These are phyloP conservation scores for Trametes elegans DNA, from an alignment of 768 basidiomycete species.

Conservation along the genomic window DNA sequence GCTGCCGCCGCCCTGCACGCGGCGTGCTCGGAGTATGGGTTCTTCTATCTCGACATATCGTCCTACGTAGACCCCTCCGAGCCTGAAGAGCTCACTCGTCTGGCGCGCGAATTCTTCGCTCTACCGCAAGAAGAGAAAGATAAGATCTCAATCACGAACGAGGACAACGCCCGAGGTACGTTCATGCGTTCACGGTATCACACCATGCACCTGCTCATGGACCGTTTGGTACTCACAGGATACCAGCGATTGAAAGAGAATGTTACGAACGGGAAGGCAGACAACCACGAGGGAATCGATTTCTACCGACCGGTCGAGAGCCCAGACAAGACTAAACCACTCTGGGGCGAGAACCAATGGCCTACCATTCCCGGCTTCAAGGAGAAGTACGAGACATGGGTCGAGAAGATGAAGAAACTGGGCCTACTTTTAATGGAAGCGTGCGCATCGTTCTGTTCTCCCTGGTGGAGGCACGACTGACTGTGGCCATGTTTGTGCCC, in stretches of 20 bases:
- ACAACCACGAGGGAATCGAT: conserved; percentile 85
- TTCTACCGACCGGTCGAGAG: conserved; percentile 72
- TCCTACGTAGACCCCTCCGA: conserved; percentile 54
- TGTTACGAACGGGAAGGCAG: conserved; percentile 79
- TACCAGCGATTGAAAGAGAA: conserved; percentile 82
- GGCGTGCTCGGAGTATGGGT: conserved; percentile 78
- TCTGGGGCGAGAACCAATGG: conserved; percentile 91
- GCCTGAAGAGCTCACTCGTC: conserved; percentile 58
- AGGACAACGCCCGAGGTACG: conserved; percentile 78
- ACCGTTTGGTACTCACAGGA: conserved; percentile 41
- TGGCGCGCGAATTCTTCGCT: conserved; percentile 73
- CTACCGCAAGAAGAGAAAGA: conserved; percentile 63
- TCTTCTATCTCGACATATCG: conserved; percentile 84
- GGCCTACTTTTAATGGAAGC: conserved; percentile 86
- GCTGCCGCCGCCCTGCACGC: conserved; percentile 57
- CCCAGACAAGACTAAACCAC: conserved; percentile 64
- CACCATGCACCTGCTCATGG: neutral
- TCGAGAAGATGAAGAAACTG: conserved; percentile 80
- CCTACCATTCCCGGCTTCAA: conserved; percentile 60
- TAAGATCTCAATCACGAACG: conserved; percentile 57
- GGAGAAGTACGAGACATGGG: conserved; percentile 69
- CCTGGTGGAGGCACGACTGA: neutral
- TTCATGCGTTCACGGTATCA: neutral
- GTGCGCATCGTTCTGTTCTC: conserved; percentile 40
- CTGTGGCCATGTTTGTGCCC: neutral